Evolutionary conservation across 495 filamentous ascomycete genomes (phyloP), one percentile per base, ranked within the genome.

Genomic region (Aspergillus olivimuriae): DNA sequence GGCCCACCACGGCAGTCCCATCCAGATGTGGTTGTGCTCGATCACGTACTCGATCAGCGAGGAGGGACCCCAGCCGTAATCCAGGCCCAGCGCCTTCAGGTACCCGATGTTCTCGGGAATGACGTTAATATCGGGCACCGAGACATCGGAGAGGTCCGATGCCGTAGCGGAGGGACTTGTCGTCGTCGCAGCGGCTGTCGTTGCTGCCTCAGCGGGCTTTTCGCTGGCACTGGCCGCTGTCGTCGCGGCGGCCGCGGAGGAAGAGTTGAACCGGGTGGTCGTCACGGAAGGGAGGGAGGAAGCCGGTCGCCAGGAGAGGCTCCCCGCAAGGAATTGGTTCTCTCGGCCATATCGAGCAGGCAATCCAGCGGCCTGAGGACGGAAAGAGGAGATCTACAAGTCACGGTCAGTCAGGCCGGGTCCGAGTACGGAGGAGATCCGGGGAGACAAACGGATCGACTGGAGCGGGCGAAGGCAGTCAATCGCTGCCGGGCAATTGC

Each of bases 31-130:
- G 38, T 92, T 55, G 55, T 90, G 81, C 65, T 98, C 92, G 22
- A 96, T 63, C 6, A 81, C 3, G 65, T 66, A 86, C 69, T 96
- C 71, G 41, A 92, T 75, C 8, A 76, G 45, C 1, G 79, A 56
- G 0, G 86, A 83, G 2, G 82, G 74, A 17, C 92, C 90, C 70
- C 70, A 89, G 54, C 89, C 87, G 54, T 79, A 96, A 48, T 95
- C 87, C 16, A 97, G 64, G 1, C 92, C 92, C 16, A 95, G 65
- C 1, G 76, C 74, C 51, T 86, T 83, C 39, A 98, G 72, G 53
- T 87, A 95, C 39, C 92, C 92, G 46, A 92, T 81, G 15, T 77
- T 69, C 48, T 87, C 84, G 15, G 84, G 76, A 31, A 86, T 74
- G 21, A 70, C 55, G 19, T 57, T 56, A 39, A 70, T 62, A 39